A percentile compares a stretch with the other conserved stretches of the same genome.
These are phyloP conservation scores for Scheffersomyces illinoinensis DNA, from an alignment of 1,139 yeast genomes.

Conservation along the genomic window DNA sequence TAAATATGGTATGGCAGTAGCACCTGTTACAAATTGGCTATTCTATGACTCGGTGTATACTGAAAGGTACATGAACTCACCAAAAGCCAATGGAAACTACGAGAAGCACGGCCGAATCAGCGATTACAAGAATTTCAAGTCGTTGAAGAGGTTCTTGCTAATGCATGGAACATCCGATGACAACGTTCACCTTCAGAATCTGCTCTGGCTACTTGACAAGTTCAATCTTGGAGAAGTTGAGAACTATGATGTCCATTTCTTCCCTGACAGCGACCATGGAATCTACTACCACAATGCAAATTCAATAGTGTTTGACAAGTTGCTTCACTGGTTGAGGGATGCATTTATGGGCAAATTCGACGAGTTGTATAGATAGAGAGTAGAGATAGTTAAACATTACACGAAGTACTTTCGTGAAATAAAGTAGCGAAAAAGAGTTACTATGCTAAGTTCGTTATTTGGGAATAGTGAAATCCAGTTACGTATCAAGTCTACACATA, in stretches of 20 bases:
- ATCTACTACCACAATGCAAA: conserved; percentile 81
- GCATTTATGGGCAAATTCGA: conserved; percentile 63
- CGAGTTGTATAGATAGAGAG: conserved; percentile 2
- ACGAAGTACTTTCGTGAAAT: neutral
- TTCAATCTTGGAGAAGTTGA: conserved; percentile 63
- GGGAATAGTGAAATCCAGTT: neutral
- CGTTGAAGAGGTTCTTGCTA: conserved; percentile 62
- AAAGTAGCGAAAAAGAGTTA: neutral
- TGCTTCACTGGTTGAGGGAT: conserved; percentile 64
- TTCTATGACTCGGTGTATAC: conserved; percentile 83
- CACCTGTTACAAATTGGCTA: conserved; percentile 85
- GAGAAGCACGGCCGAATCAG: conserved; percentile 44
- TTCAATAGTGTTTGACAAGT: conserved; percentile 70
- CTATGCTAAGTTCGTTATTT: neutral
- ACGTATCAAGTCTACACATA: neutral
- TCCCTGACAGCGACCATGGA: conserved; percentile 92
- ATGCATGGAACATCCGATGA: conserved; percentile 99
- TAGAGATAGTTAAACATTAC: neutral
- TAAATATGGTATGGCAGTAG: conserved; percentile 83
- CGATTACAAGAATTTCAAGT: conserved; percentile 49
- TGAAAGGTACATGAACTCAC: conserved; percentile 84
- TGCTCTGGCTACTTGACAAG: conserved; percentile 70
- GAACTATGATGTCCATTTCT: conserved; percentile 86
- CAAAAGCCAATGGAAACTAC: conserved; percentile 55
- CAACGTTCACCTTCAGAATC: conserved; percentile 91